Conservation (phyloP, 1,284 basidiomycete species). For the Moesziomyces sp. region DNA sequence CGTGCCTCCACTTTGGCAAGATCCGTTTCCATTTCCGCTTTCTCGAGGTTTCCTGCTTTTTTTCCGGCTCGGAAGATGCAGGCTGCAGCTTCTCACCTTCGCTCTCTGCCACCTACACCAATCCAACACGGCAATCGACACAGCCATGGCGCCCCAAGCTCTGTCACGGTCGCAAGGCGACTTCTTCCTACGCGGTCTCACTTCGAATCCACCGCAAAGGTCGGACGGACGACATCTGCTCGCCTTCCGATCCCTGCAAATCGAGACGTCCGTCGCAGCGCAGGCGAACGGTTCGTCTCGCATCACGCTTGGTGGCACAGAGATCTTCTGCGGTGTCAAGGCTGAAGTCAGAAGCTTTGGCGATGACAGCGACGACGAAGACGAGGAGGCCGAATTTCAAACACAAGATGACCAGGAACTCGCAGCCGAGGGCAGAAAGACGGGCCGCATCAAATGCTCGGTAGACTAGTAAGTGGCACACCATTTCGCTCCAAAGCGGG, state of each 20-base stretch:
- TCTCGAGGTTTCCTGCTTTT: not conserved
- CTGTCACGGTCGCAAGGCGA: slow-evolving; percentile 60
- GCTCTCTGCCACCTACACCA: not conserved
- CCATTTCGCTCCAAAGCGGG: not conserved
- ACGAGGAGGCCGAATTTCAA: slow-evolving; percentile 36
- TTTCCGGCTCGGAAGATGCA: slow-evolving; percentile 16
- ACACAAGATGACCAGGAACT: slow-evolving; percentile 45
- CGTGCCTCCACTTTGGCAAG: slow-evolving; percentile 39
- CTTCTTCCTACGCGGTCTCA: slow-evolving; percentile 58
- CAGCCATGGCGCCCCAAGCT: slow-evolving; percentile 46
- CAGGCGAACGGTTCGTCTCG: slow-evolving; percentile 59
- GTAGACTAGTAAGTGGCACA: slow-evolving; percentile 37
- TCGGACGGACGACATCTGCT: slow-evolving; percentile 50
- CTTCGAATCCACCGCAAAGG: slow-evolving; percentile 49
- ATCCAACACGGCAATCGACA: too few relatives aligned
- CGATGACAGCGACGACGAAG: slow-evolving; percentile 43
- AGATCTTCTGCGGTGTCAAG: slow-evolving; percentile 61
- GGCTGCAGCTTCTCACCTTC: not conserved
- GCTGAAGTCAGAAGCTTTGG: slow-evolving; percentile 52
- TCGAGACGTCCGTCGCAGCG: slow-evolving; percentile 45
- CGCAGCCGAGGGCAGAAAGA: slow-evolving; percentile 29
- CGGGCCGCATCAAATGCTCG: slow-evolving; percentile 47
- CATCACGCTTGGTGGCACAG: slow-evolving; percentile 55
- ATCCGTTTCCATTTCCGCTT: not conserved
- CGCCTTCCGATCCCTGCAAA: slow-evolving; percentile 52